phyloP scores from a whole-genome alignment of 768 basidiomycete genomes.

The Infundibulicybe gibba region DNA sequence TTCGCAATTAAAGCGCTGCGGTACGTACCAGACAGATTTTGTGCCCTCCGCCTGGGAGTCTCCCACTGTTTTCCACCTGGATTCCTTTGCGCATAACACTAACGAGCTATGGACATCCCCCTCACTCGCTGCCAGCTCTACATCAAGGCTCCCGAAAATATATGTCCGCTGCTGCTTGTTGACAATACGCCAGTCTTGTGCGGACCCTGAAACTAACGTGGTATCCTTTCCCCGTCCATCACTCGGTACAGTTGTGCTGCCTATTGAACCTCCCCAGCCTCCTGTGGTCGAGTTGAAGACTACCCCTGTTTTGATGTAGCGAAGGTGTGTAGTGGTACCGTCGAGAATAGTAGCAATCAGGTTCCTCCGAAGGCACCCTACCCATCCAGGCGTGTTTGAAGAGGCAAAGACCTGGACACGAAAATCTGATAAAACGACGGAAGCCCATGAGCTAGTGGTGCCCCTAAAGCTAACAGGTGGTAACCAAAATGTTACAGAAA shows the following conservation, averaged over 20 bases:
- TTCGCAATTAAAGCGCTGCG: not conserved
- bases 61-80: constrained; percentile 22
- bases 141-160: constrained; percentile 30
- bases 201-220: constrained; percentile 22
- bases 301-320: constrained; percentile 30
- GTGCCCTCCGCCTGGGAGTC: not conserved
- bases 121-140: constrained; percentile 36
- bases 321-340: constrained; percentile 35
- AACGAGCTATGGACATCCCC: constrained; percentile 31
- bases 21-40: not conserved
- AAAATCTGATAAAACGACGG: constrained; percentile 31
- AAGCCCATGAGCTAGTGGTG: constrained; percentile 30
- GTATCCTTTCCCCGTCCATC: constrained; percentile 20
- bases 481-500: constrained; percentile 27
- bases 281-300: constrained; percentile 19
- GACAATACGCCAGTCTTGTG: constrained; percentile 31
- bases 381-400: constrained; percentile 30
- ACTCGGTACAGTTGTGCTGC: constrained; percentile 7
- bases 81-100: constrained; percentile 32
- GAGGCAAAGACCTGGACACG: constrained; percentile 29
- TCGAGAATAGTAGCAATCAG: constrained; percentile 32
- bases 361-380: constrained; percentile 30
- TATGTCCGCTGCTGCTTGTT: constrained; percentile 32
- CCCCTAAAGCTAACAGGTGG: constrained; percentile 33
- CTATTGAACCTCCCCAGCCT: constrained; percentile 3